Base-by-base conservation (phyloP, 495 filamentous ascomycete genomes). In the Aspergillus ellipticus region DNA sequence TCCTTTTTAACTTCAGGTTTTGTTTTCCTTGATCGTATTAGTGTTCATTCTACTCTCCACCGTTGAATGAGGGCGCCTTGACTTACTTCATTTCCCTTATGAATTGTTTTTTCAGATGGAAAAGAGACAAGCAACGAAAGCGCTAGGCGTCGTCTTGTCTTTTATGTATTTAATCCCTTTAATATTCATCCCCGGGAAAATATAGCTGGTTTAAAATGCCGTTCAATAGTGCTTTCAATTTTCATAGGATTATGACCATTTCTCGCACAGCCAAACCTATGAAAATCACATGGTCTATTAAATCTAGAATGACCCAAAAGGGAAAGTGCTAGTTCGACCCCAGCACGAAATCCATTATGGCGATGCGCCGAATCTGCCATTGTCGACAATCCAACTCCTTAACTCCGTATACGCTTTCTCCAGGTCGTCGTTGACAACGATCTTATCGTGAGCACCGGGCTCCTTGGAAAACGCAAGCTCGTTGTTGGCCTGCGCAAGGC, bases 351-450 rank as follows among this genome's bases (percentile, higher is more conserved):
- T 31, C n/a, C 20, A 47, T 63, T 35, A 68, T 64, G 67, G 55
- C 31, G 65, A 41, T 6, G 66, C 64, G 17, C 74, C 77, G 49
- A 73, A 77, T 17, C 66, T 68, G 3, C 75, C 76, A 33, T 66
- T 70, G 58, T 79, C 79, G 20, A 84, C 64, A 56, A 85, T 70
- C 70, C 79, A 96, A 47, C 82, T 82, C 68, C 85, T 84, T 46
- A 96, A 69, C 71, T 96, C 88, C 59, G 71, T 69, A 74, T 90
- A 97, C 2, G 94, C 90, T 61, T 70, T 84, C 55, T 96, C 90
- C 59, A 97, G 68, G 63, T 96, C 83, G 69, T 95, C 88, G 65
- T 98, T 98, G 31, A 96, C 85, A 57, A 98, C 85, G 51, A 90
- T 84, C 72, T 84, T 83, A 61, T 97, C 94, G 70, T 94, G 89